Base-by-base conservation (phyloP, 202 grass and related monocot genomes). In the Schoenoplectus tabernaemontani region DNA sequence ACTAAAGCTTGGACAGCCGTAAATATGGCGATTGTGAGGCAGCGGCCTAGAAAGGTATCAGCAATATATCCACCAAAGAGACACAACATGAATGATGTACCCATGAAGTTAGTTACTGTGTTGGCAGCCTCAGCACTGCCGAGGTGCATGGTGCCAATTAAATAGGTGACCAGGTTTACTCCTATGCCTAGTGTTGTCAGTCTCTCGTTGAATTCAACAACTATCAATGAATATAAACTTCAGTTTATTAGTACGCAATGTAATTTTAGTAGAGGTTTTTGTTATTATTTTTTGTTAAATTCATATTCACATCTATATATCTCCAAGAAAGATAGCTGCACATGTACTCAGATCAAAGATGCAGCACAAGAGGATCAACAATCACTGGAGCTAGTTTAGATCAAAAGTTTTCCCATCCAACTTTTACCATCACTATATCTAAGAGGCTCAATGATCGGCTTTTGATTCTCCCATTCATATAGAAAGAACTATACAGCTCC, bases 61-160 rank as follows among this genome's bases (percentile, higher is more conserved):
- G 89, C 91, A 84, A 97, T 71, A 73, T 93, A 97, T 26, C 93
- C 93, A 77, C 93, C 91, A 83, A 97, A 86, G 79, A 97, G 88
- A 89, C 89, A 91, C 82, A 97, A 86, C 91, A 97, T 93, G 93
- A 93, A 97, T 61, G 93, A 97, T 28, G 91, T 91, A 32, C 93
- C 93, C 93, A 97, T 88, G 93, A 97, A 97, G 89, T 97, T 97
- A 9, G 93, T 97, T 22, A 97, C 91, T 0, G 81, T 75, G 82
- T 97, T 97, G 60, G 93, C 93, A 11, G 91, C 82, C 82, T 89
- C 87, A 0, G 91, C 93, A 82, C 91, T 97, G 74, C 87, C 85
- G 39, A 93, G 62, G 82, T 97, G 93, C 89, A 97, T 93, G 32
- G 88, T 97, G 44, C 59, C 89, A 10, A 87, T 87, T 53, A 97